Percentiles rank a stretch among this genome's conserved stretches.
Evolutionary conservation across 179 eudicot genomes (phyloP).

Genomic region (Amaranthus tricolor): DNA sequence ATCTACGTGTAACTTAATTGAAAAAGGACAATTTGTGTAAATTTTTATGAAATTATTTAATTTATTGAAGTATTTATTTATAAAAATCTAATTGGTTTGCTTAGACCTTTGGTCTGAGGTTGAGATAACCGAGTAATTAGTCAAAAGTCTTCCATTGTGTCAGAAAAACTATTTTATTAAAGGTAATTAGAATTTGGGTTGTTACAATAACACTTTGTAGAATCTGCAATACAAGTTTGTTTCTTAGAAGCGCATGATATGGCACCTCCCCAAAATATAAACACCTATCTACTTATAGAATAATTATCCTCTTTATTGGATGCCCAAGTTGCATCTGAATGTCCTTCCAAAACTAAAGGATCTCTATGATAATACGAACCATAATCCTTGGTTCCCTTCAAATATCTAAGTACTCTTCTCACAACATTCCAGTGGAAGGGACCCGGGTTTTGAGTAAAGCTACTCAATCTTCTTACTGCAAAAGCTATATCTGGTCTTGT

Average conservation of each 20-base stretch:
- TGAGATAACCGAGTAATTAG: no score
- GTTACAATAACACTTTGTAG: no score
- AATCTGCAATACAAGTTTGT: neutral
- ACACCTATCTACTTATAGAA: neutral
- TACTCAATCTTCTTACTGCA: neutral
- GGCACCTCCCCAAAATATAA: neutral
- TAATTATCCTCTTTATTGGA: neutral
- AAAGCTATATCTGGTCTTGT: constrained; percentile 11
- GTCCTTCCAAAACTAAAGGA: constrained; percentile 1
- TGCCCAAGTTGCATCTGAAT: neutral
- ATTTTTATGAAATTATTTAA: no score
- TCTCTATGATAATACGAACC: neutral
- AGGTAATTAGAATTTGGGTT: no score
- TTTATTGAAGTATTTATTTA: no score
- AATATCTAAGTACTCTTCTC: neutral
- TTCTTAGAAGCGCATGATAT: neutral
- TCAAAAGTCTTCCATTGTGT: no score
- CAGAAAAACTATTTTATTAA: no score
- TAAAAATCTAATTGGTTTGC: no score
- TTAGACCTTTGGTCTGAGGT: no score
- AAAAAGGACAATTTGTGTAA: no score
- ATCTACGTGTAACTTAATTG: no score
- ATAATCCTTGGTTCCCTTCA: neutral
- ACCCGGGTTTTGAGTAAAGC: neutral
- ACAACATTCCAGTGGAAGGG: neutral